These are phyloP conservation scores for Alternaria novae-zelandiae DNA, from an alignment of 2,329 filamentous ascomycete genomes.

Conservation along the genomic window DNA sequence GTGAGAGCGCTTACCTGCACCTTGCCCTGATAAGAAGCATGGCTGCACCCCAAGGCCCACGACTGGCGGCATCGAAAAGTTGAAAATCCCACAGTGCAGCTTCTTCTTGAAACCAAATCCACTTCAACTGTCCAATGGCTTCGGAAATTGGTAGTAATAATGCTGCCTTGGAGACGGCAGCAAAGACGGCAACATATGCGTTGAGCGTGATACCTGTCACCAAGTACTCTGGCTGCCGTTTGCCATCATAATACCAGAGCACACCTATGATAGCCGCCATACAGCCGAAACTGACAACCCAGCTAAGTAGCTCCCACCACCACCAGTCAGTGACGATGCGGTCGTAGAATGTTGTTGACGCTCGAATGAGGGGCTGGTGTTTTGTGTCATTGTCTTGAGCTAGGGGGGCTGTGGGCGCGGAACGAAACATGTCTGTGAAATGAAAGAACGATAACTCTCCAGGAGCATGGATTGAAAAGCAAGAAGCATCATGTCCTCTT, in stretches of 20 bases:
- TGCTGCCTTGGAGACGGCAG: constrained; percentile 26
- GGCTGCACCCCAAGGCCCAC: constrained; percentile 27
- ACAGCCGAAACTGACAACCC: constrained; percentile 15
- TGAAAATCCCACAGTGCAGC: constrained; percentile 19
- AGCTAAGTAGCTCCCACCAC: constrained; percentile 28
- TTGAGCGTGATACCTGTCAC: constrained; percentile 24
- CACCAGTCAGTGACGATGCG: constrained; percentile 25
- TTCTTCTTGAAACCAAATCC: constrained; percentile 25
- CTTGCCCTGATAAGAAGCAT: constrained; percentile 19
- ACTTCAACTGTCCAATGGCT: constrained; percentile 32
- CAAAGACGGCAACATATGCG: constrained; percentile 23
- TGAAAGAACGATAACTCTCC: not conserved
- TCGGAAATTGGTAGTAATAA: constrained; percentile 27
- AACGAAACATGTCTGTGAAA: not conserved
- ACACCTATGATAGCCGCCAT: constrained; percentile 22
- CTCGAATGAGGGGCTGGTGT: constrained; percentile 8
- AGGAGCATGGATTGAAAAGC: not conserved
- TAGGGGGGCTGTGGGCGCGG: not conserved
- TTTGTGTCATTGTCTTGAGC: not conserved
- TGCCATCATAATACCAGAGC: constrained; percentile 18
- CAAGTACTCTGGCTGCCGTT: constrained; percentile 18
- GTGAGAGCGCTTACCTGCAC: too few species aligned
- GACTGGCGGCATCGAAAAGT: constrained; percentile 22
- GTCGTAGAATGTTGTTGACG: constrained; percentile 20
- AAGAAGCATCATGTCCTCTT: not conserved